Evolutionary conservation across 2,329 filamentous ascomycete genomes (phyloP).

Genomic region (Talaromyces sp.): DNA sequence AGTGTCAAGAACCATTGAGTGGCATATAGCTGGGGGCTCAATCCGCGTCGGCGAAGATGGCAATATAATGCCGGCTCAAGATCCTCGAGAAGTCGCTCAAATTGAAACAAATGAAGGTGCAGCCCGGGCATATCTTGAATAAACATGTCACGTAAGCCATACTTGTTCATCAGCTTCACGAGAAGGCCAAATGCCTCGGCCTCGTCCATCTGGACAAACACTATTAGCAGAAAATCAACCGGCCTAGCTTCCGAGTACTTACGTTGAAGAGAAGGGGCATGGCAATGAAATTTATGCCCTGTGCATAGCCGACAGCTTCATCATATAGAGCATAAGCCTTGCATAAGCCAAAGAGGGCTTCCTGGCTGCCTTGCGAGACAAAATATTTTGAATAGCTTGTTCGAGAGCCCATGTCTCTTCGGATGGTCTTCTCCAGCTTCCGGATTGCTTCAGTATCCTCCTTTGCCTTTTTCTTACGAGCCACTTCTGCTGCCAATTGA

Average conservation of each 20-base stretch:
- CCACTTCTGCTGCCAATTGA: constrained; percentile 58
- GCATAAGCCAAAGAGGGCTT: constrained; percentile 89
- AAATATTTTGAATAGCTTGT: constrained; percentile 98
- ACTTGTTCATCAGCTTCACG: constrained; percentile 94
- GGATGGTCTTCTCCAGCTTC: constrained; percentile 88
- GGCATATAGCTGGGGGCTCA: constrained; percentile 87
- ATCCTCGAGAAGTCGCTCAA: constrained; percentile 89
- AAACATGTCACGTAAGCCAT: constrained; percentile 86
- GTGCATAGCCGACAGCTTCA: constrained; percentile 89
- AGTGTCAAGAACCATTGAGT: constrained; percentile 98
- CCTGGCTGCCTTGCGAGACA: constrained; percentile 82
- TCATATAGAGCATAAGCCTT: constrained; percentile 97
- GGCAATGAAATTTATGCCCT: constrained; percentile 97
- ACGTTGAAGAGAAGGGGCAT: constrained; percentile 96
- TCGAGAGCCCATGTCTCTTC: constrained; percentile 80
- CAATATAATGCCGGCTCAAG: constrained; percentile 91
- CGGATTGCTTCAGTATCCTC: constrained; percentile 67
- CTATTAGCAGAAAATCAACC: neutral
- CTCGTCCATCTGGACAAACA: constrained; percentile 69
- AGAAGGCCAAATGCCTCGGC: constrained; percentile 94
- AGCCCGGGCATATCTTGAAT: constrained; percentile 94
- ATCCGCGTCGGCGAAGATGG: constrained; percentile 80
- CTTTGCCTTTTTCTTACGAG: constrained; percentile 72
- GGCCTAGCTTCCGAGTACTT: constrained; percentile 30
- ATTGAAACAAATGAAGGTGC: constrained; percentile 89